Conservation (phyloP, 2,329 filamentous ascomycete genomes). For the Clathrospora elynae region DNA sequence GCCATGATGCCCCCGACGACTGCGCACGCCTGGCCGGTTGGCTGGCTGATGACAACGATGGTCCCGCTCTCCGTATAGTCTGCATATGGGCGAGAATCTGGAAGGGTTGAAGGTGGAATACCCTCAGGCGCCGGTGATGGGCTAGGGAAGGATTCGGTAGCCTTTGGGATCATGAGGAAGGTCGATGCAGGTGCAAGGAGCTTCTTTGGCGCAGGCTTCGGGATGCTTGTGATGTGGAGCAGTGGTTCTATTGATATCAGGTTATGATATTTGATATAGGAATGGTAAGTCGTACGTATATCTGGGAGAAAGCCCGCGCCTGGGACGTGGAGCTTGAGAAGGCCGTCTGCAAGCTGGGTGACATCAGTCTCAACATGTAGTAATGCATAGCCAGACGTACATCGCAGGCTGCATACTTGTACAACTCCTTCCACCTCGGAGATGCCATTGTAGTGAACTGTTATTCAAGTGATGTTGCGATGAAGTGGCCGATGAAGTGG, state of each 20-base stretch:
- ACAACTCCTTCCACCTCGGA: slow-evolving; percentile 39
- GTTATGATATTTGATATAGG: background rate
- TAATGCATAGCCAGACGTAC: slow-evolving; percentile 19
- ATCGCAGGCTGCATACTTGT: slow-evolving; percentile 43
- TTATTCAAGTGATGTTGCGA: background rate
- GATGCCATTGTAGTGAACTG: slow-evolving; percentile 27
- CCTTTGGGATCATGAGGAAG: slow-evolving; percentile 66
- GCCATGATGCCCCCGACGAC: slow-evolving; percentile 80
- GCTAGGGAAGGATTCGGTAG: slow-evolving; percentile 49
- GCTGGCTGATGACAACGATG: slow-evolving; percentile 70
- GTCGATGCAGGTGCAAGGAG: slow-evolving; percentile 63
- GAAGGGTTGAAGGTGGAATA: slow-evolving; percentile 34
- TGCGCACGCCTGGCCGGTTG: slow-evolving; percentile 68
- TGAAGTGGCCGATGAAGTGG: background rate
- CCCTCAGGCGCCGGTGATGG: slow-evolving; percentile 43
- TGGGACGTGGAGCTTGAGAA: slow-evolving; percentile 70
- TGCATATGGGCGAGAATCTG: slow-evolving; percentile 64
- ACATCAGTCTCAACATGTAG: slow-evolving; percentile 14
- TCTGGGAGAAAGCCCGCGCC: slow-evolving; percentile 71
- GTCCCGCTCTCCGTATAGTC: slow-evolving; percentile 66
- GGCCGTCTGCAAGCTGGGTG: slow-evolving; percentile 64
- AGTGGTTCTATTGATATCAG: slow-evolving; percentile 32
- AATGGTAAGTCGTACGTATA: slow-evolving; percentile 54
- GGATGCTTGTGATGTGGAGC: slow-evolving; percentile 24
- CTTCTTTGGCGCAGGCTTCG: slow-evolving; percentile 29